Evolutionary conservation across 345 rosid species (phyloP), one percentile per base, ranked within the genome.

Genomic region (Populus nigra): DNA sequence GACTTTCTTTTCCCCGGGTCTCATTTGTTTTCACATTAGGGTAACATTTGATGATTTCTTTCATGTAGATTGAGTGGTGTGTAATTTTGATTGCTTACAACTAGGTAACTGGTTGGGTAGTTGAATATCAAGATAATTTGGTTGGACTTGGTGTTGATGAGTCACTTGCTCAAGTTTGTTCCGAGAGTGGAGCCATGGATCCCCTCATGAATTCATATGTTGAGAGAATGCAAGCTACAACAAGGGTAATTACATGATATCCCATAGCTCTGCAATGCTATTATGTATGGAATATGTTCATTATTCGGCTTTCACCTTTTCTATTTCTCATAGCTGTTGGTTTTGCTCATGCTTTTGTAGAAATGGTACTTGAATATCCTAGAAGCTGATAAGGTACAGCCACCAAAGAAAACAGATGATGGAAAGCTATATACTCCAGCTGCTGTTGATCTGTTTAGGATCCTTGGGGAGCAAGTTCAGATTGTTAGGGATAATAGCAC

Each of bases 81-180:
- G 68, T 62, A 35, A 73, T 81, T 83, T 36, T 85, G 76, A 43
- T 73, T 79, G 70, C 77, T 55, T 84, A 74, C 74, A 66, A 76
- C 74, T 80, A 96, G 99, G 98, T 96, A 27, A 96, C 99, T 80
- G 94, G 99, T 72, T 96, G 99, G 99, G 98, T 96, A 18, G 98
- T 96, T 83, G 97, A 94, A 79, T 96, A 92, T 87, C 99, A 96
- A 91, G 99, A 96, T 68, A 96, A 87, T 87, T 78, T 94, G 79
- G 89, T 96, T 78, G 99, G 90, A 66, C 99, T 96, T 81, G 99
- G 99, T 76, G 98, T 96, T 88, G 99, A 96, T 82, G 99, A 96
- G 82, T 84, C 97, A 70, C 92, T 96, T 68, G 99, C 99, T 75
- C 98, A 96, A 92, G 98, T 96, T 83, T 94, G 98, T 86, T 96